Conservation (phyloP, 352 stramenopile genomes). For the Pythium dissimile region DNA sequence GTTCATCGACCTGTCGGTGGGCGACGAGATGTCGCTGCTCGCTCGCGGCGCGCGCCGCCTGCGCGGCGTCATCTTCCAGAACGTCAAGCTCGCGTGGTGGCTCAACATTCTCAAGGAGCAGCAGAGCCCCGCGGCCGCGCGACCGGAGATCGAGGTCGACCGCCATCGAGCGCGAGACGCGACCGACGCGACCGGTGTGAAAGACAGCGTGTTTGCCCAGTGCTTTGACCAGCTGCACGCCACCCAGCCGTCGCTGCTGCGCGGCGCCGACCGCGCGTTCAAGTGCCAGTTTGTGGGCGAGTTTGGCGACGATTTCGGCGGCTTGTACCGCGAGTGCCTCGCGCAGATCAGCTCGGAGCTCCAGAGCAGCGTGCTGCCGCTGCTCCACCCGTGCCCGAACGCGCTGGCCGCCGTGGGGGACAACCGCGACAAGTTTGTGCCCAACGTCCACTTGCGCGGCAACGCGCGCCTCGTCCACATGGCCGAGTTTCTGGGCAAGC, state of each 20-base stretch:
- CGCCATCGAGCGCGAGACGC: slow-evolving; percentile 70
- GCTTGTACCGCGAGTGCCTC: slow-evolving; percentile 87
- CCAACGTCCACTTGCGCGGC: slow-evolving; percentile 55
- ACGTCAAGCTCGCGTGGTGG: slow-evolving; percentile 88
- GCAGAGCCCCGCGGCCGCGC: slow-evolving; percentile 70
- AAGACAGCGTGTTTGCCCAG: slow-evolving; percentile 84
- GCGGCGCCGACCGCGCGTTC: slow-evolving; percentile 85
- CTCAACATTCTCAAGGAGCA: slow-evolving; percentile 85
- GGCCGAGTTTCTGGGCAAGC: slow-evolving; percentile 93
- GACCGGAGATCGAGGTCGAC: slow-evolving; percentile 85
- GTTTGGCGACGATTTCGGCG: slow-evolving; percentile 89
- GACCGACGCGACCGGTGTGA: slow-evolving; percentile 47
- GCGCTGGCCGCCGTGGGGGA: slow-evolving; percentile 75
- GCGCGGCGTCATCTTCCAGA: slow-evolving; percentile 78
- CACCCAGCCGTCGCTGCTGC: slow-evolving; percentile 81
- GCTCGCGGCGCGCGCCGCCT: slow-evolving; percentile 52
- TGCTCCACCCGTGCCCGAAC: slow-evolving; percentile 90
- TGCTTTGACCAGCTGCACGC: slow-evolving; percentile 82
- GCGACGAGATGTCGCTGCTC: slow-evolving; percentile 59
- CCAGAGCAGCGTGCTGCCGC: slow-evolving; percentile 74
- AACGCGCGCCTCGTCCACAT: slow-evolving; percentile 71
- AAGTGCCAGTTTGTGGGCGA: slow-evolving; percentile 91
- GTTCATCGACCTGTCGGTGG: slow-evolving; percentile 79
- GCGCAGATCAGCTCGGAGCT: slow-evolving; percentile 86
- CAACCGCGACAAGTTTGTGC: slow-evolving; percentile 87